Percentiles rank a stretch among this genome's conserved stretches.
These are phyloP conservation scores for Clathrospora elynae DNA, from an alignment of 2,329 filamentous ascomycete genomes.

Conservation along the genomic window DNA sequence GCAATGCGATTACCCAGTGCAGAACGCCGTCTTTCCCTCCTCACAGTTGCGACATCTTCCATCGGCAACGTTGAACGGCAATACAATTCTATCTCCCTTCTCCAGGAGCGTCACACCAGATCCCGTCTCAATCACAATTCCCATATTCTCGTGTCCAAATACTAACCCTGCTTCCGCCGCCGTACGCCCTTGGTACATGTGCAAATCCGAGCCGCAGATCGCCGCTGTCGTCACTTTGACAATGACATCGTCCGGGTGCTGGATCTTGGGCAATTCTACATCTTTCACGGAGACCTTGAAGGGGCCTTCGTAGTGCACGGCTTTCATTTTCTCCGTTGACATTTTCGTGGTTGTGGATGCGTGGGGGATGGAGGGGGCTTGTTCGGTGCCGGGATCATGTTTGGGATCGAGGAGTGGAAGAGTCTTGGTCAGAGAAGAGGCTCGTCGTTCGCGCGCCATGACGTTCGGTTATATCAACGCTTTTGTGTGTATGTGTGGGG, in stretches of 20 bases:
- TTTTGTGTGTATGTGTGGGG: too few species aligned
- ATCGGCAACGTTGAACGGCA: conserved; percentile 58
- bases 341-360: conserved; percentile 13
- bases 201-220: conserved; percentile 59
- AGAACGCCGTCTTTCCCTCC: conserved; percentile 68
- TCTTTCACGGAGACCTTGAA: conserved; percentile 68
- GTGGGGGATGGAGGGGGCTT: too few species aligned
- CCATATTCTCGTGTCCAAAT: conserved; percentile 68
- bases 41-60: conserved; percentile 66
- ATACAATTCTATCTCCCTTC: conserved; percentile 67
- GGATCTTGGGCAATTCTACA: conserved; percentile 61
- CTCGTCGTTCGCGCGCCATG: too few species aligned
- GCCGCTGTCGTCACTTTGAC: conserved; percentile 69
- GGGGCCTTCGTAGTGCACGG: conserved; percentile 66
- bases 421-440: too few species aligned
- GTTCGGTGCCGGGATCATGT: neutral
- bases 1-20: conserved; percentile 56
- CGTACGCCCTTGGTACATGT: conserved; percentile 70
- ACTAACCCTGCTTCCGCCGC: conserved; percentile 66
- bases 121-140: conserved; percentile 61
- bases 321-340: conserved; percentile 59
- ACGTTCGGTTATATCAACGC: too few species aligned
- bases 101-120: conserved; percentile 65
- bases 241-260: conserved; percentile 68
- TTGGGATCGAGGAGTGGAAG: too few species aligned